Conservation (phyloP, 1,139 yeast species). For the Saccharomyces pastorianus region DNA sequence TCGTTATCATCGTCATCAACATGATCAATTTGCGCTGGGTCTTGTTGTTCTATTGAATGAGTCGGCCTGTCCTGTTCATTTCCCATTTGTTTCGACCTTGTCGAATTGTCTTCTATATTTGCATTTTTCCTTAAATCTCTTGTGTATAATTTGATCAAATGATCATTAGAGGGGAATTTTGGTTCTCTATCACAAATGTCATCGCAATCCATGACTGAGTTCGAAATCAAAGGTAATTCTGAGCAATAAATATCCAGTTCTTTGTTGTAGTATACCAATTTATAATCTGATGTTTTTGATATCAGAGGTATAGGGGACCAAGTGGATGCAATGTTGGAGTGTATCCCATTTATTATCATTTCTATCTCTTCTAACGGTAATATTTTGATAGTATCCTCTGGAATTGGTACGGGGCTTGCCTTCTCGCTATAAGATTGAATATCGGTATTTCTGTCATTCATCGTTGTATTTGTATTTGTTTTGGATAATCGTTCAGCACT, state of each 20-base stretch:
- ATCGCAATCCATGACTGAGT: conserved; percentile 30
- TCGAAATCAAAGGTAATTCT: conserved; percentile 43
- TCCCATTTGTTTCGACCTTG: neutral
- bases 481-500: neutral
- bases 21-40: neutral
- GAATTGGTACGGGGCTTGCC: neutral
- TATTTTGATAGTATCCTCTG: conserved; percentile 19
- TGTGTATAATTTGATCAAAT: conserved; percentile 20
- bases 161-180: conserved; percentile 26
- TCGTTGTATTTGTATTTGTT: neutral
- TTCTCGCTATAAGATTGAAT: neutral
- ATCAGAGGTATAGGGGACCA: conserved; percentile 51
- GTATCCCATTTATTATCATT: conserved; percentile 31
- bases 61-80: neutral
- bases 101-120: neutral
- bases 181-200: conserved; percentile 17
- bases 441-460: neutral
- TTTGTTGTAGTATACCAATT: conserved; percentile 50
- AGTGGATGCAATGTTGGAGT: conserved; percentile 26
- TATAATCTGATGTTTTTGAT: conserved; percentile 34
- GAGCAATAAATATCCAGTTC: conserved; percentile 52
- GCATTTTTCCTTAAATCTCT: conserved; percentile 11
- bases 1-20: conserved; percentile 2
- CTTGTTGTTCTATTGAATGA: neutral
- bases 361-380: conserved; percentile 33